Evolutionary conservation across 331 rosid genomes (phyloP).

Genomic region (Acacia concinna): DNA sequence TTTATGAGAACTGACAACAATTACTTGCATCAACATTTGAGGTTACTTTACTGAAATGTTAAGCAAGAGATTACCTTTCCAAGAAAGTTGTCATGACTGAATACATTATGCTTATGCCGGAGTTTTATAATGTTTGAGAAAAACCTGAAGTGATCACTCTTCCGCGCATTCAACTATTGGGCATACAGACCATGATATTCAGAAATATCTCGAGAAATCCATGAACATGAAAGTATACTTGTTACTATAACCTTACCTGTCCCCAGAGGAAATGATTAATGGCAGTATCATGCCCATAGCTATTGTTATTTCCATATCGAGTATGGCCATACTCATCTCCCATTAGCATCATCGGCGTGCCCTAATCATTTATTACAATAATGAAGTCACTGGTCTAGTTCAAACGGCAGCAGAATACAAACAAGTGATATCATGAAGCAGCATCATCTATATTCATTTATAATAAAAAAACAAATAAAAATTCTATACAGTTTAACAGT

Average conservation of each 20-base stretch:
- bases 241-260: conserved; percentile 47
- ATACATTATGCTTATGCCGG: conserved; percentile 55
- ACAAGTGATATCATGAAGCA: conserved; percentile 13
- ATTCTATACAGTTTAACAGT: not conserved
- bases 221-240: conserved; percentile 16
- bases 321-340: conserved; percentile 97
- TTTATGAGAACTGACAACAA: conserved; percentile 28
- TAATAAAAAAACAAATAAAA: conserved; percentile 14
- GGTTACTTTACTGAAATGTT: conserved; percentile 8
- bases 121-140: conserved; percentile 73
- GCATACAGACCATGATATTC: conserved; percentile 25
- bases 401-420: conserved; percentile 28
- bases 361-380: conserved; percentile 58
- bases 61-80: conserved; percentile 54
- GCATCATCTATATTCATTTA: conserved; percentile 14
- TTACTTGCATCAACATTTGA: conserved; percentile 2
- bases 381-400: conserved; percentile 19
- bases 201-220: conserved; percentile 20
- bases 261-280: conserved; percentile 84
- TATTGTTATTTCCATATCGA: conserved; percentile 90
- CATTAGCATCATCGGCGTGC: conserved; percentile 97
- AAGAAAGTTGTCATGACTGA: conserved; percentile 70
- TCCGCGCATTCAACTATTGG: conserved; percentile 65
- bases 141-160: conserved; percentile 74
- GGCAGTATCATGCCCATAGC: conserved; percentile 88